Evolutionary conservation across 73 alveolate genomes (phyloP), one percentile per base, ranked within the genome.

Genomic region (Symbiodinium pilosum): DNA sequence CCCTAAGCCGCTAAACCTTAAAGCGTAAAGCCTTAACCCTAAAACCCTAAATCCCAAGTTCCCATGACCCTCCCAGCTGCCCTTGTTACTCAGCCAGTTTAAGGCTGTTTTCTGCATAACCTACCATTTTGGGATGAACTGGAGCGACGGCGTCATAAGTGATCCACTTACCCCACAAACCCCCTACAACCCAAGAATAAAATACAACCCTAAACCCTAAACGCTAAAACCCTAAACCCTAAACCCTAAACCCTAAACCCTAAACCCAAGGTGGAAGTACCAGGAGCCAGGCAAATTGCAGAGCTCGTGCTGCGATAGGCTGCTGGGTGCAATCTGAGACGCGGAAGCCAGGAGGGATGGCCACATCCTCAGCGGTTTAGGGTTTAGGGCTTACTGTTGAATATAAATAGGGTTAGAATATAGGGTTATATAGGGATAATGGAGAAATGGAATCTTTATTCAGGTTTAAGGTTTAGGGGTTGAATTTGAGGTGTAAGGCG

Each of bases 241-340:
- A 64, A 64, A 47, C 77, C 77, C 38, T 26, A 5, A 64, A 18
- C 77, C 77, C 77, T 9, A 18, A 64, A 64, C 41, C 77, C 77
- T 59, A 12, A 12, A 59, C 77, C 77, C 36, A 59, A 59, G 11
- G 36, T 56, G 75, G 32, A 2, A 51, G 68, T 24, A 16, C 68
- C 64, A 7, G 44, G 96, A 44, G n/a, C 20, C n/a, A 39, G n/a
- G 87, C 96, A 89, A 77, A 52, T 89, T 89, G 96, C 96, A 89
- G 51, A 89, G 59, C 87, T 89, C 96, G 52, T 89, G 96, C 77
- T 89, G 87, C n/a, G 96, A 89, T 73, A 89, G 96, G 36, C 43
- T 47, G 41, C 54, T 41, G 34, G 96, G 88, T n/a, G 75, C 43
- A 32, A 89, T 68, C 87, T 85, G 77, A 1, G 88, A 30, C 52